Evolutionary conservation across 805 yeast species (phyloP).

Genomic region (Kazachstania viticola): DNA sequence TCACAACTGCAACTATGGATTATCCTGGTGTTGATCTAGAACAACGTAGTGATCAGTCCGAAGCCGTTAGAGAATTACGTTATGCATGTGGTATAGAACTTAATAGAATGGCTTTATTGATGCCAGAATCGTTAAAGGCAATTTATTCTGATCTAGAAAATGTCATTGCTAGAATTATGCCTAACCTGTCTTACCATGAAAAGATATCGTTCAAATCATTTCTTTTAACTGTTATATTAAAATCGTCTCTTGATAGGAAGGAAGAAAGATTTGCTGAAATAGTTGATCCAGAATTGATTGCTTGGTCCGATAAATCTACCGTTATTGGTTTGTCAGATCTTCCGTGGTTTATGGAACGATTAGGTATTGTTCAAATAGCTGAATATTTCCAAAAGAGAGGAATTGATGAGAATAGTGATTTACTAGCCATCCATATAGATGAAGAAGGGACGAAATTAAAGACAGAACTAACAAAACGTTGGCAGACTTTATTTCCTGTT

Average conservation of each 20-base stretch:
- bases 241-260: constrained; percentile 65
- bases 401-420: constrained; percentile 63
- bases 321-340: constrained; percentile 81
- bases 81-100: constrained; percentile 91
- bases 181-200: constrained; percentile 79
- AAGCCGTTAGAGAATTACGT: constrained; percentile 73
- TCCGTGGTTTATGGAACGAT: constrained; percentile 96
- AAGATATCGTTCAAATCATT: constrained; percentile 90
- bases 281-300: constrained; percentile 84
- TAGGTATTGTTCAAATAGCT: constrained; percentile 90
- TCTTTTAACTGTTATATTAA: constrained; percentile 78
- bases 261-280: constrained; percentile 70
- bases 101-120: constrained; percentile 83
- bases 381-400: constrained; percentile 77
- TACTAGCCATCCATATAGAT: constrained; percentile 77
- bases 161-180: constrained; percentile 62
- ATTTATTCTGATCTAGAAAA: constrained; percentile 74
- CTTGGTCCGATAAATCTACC: constrained; percentile 89
- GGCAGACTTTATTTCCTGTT: constrained; percentile 92
- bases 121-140: constrained; percentile 80
- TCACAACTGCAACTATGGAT: constrained; percentile 73
- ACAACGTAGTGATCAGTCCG: constrained; percentile 58
- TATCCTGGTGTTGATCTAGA: constrained; percentile 46
- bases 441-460: constrained; percentile 73
- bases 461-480: constrained; percentile 70